phyloP scores from a whole-genome alignment of 495 filamentous ascomycete species.

The Penicillium alfredii region DNA sequence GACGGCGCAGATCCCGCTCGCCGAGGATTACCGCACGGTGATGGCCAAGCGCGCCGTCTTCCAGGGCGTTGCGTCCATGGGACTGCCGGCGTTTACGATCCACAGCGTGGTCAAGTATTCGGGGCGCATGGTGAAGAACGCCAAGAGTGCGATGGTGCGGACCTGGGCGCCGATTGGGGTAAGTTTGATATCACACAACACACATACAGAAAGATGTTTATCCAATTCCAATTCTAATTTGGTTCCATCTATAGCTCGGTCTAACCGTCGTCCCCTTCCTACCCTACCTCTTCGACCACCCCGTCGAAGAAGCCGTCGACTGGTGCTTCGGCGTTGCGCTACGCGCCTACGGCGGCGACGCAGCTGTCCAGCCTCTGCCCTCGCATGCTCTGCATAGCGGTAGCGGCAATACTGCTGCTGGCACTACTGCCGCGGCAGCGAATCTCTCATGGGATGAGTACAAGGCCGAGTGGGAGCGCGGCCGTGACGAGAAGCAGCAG shows the following conservation, averaged over 20 bases:
- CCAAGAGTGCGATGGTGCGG: slow-evolving; percentile 64
- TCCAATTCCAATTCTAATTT: slow-evolving; percentile 4
- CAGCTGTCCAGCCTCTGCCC: slow-evolving; percentile 40
- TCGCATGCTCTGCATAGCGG: slow-evolving; percentile 9
- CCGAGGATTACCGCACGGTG: slow-evolving; percentile 86
- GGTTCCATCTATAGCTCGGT: slow-evolving; percentile 52
- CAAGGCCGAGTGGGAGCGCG: slow-evolving; percentile 28
- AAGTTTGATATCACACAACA: slow-evolving; percentile 22
- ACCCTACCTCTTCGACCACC: slow-evolving; percentile 86
- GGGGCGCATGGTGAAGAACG: slow-evolving; percentile 70
- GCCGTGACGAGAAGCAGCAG: slow-evolving; percentile 27
- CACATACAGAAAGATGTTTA: background rate
- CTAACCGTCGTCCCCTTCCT: slow-evolving; percentile 82
- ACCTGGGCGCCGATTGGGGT: slow-evolving; percentile 87
- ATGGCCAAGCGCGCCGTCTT: slow-evolving; percentile 89
- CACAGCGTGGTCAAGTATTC: slow-evolving; percentile 87
- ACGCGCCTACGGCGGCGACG: slow-evolving; percentile 59
- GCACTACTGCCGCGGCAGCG: slow-evolving; percentile 8
- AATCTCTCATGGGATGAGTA: slow-evolving; percentile 38
- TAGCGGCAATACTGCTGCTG: slow-evolving; percentile 5
- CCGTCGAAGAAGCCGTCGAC: slow-evolving; percentile 84
- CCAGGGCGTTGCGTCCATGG: slow-evolving; percentile 88
- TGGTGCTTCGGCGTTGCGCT: slow-evolving; percentile 82
- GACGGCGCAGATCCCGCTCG: slow-evolving; percentile 52
- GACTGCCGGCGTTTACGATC: slow-evolving; percentile 89